These are phyloP conservation scores for Fomitopsis palustris DNA, from an alignment of 1,284 basidiomycete genomes.

Conservation along the genomic window DNA sequence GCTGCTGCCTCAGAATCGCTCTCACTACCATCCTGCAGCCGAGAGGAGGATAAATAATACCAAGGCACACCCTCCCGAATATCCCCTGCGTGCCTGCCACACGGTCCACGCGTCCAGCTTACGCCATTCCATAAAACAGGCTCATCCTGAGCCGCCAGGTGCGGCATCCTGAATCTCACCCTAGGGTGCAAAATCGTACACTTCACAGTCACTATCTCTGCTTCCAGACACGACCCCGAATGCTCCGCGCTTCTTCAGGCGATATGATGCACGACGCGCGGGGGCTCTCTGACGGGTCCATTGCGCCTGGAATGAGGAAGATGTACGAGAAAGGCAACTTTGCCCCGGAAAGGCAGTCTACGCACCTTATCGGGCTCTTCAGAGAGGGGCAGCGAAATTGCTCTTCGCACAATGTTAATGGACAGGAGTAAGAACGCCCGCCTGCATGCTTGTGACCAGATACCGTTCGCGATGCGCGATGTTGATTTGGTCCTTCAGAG, in stretches of 20 bases:
- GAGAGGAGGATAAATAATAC: too few relatives aligned
- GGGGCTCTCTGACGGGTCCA: background rate
- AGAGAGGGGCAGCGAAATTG: background rate
- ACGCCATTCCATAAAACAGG: background rate
- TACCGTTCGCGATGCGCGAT: too few relatives aligned
- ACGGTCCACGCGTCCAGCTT: background rate
- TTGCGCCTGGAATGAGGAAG: background rate
- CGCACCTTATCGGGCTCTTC: slow-evolving; percentile 3
- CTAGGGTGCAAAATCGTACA: background rate
- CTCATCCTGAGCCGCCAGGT: background rate
- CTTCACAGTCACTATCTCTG: background rate
- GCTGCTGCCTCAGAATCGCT: too few relatives aligned
- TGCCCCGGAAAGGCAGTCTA: slow-evolving; percentile 7
- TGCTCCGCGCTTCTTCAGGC: too few relatives aligned
- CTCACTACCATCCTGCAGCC: too few relatives aligned
- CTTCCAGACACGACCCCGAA: too few relatives aligned
- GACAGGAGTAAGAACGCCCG: background rate
- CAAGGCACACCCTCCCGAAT: too few relatives aligned
- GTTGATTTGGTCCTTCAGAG: too few relatives aligned
- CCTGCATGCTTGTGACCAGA: too few relatives aligned
- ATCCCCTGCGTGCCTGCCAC: background rate
- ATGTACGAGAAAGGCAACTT: slow-evolving; percentile 1
- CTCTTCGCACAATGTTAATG: background rate
- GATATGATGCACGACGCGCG: background rate
- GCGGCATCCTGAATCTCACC: background rate